A percentile compares a stretch with the other conserved stretches of the same genome.
phyloP scores from a whole-genome alignment of 148 eudicot genomes.

The Fagopyrum homotropicum region DNA sequence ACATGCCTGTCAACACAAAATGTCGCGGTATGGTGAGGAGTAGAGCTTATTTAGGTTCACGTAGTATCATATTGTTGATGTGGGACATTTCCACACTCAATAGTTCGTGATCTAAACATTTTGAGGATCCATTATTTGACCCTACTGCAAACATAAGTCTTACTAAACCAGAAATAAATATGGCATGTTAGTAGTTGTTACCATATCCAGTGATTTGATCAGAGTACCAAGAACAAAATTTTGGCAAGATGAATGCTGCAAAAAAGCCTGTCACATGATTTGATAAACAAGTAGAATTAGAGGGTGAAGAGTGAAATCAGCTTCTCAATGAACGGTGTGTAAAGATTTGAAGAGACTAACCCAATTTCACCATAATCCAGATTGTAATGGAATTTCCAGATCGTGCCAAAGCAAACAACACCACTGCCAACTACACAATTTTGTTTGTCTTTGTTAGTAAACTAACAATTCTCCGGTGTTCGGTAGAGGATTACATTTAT shows the following conservation, averaged over 20 bases:
- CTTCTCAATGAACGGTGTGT: background rate
- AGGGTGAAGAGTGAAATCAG: background rate
- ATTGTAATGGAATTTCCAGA: constrained; percentile 70
- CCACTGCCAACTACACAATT: constrained; percentile 53
- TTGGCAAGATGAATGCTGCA: constrained; percentile 62
- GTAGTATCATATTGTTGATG: too few species aligned
- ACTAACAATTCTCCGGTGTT: background rate
- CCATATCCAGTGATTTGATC: constrained; percentile 52
- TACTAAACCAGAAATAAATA: background rate
- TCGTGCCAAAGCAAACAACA: constrained; percentile 67
- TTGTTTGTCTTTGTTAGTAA: background rate
- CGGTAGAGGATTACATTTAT: background rate
- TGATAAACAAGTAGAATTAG: background rate
- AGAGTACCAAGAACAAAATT: constrained; percentile 59
- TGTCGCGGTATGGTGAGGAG: too few species aligned
- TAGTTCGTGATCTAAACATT: background rate
- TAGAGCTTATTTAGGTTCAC: too few species aligned
- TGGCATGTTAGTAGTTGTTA: constrained; percentile 15
- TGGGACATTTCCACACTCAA: too few species aligned
- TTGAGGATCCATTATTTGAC: background rate
- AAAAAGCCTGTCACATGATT: constrained; percentile 45
- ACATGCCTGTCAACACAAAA: constrained; percentile 52
- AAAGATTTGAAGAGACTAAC: constrained; percentile 28
- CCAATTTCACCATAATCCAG: constrained; percentile 66
- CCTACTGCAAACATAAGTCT: background rate